Percentiles rank a stretch among this genome's conserved stretches.
phyloP scores from a whole-genome alignment of 2,329 filamentous ascomycete genomes.

The Chrysosphaeria jannelii region DNA sequence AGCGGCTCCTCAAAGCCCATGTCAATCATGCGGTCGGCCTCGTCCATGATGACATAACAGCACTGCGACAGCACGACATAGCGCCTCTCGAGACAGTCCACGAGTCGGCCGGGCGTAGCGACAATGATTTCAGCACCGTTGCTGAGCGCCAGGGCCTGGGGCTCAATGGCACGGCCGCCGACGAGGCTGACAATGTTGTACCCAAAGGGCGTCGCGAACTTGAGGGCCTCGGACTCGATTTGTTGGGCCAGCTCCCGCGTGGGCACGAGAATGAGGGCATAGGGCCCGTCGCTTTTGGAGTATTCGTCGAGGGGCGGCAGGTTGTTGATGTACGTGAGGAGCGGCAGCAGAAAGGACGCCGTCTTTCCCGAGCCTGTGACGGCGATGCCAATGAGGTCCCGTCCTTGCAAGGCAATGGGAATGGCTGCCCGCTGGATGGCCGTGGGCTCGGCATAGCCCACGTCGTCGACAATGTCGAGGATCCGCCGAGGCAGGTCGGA shows the following conservation, averaged over 20 bases:
- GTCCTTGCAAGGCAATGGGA: constrained; percentile 69
- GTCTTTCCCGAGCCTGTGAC: constrained; percentile 98
- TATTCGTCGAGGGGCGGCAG: constrained; percentile 57
- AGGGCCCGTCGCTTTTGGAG: constrained; percentile 83
- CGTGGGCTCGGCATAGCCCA: constrained; percentile 77
- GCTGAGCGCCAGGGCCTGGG: constrained; percentile 67
- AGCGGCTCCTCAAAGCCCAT: constrained; percentile 92
- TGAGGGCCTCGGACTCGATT: constrained; percentile 78
- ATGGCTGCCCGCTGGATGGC: constrained; percentile 86
- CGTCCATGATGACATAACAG: constrained; percentile 97
- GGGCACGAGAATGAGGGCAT: constrained; percentile 86
- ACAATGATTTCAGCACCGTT: constrained; percentile 95
- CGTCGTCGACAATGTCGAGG: constrained; percentile 51
- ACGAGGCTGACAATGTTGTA: constrained; percentile 93
- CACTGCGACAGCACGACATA: constrained; percentile 84
- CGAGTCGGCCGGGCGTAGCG: constrained; percentile 85
- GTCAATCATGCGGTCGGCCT: constrained; percentile 97
- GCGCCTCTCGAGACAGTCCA: constrained; percentile 85
- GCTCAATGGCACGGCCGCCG: constrained; percentile 85
- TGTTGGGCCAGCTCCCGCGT: constrained; percentile 95
- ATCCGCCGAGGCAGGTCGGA: constrained; percentile 49
- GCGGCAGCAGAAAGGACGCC: constrained; percentile 69
- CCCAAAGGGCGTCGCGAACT: constrained; percentile 69
- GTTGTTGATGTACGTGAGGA: constrained; percentile 83
- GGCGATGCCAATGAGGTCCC: constrained; percentile 93